These are phyloP conservation scores for Jamesozyma jinghongensis DNA, from an alignment of 805 yeast species.

Conservation along the genomic window DNA sequence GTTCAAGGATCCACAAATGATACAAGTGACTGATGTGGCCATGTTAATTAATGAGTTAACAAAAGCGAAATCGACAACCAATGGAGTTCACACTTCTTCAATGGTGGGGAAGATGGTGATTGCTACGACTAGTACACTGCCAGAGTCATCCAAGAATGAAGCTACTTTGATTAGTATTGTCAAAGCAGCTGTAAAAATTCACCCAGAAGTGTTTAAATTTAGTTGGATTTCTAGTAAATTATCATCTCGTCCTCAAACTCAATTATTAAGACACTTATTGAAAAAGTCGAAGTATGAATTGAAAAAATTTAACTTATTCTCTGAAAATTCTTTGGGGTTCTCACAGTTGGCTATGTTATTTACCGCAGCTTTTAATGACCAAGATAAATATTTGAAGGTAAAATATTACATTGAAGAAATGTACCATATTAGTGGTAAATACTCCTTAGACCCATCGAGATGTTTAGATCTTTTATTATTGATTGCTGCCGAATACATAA, in stretches of 20 bases:
- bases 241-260: constrained; percentile 16
- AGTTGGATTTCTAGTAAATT: constrained; percentile 27
- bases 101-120: constrained; percentile 18
- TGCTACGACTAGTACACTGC: constrained; percentile 11
- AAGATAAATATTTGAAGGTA: constrained; percentile 35
- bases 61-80: not conserved
- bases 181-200: constrained; percentile 6
- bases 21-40: constrained; percentile 3
- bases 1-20: constrained; percentile 3
- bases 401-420: constrained; percentile 40
- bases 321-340: constrained; percentile 75
- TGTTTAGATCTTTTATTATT: constrained; percentile 56
- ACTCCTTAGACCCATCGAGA: constrained; percentile 62
- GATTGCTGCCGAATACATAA: constrained; percentile 38
- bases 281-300: constrained; percentile 33
- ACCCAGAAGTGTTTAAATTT: constrained; percentile 22
- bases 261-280: constrained; percentile 18
- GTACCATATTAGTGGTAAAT: constrained; percentile 60
- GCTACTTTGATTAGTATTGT: constrained; percentile 14
- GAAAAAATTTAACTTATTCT: constrained; percentile 52
- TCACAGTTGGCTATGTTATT: constrained; percentile 50
- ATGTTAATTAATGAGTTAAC: constrained; percentile 7
- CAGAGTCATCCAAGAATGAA: constrained; percentile 11
- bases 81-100: constrained; percentile 2
- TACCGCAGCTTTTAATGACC: constrained; percentile 33